Percentiles rank a stretch among this genome's conserved stretches.
These are phyloP conservation scores for Arabis alpina DNA, from an alignment of 345 rosid genomes.

Conservation along the genomic window DNA sequence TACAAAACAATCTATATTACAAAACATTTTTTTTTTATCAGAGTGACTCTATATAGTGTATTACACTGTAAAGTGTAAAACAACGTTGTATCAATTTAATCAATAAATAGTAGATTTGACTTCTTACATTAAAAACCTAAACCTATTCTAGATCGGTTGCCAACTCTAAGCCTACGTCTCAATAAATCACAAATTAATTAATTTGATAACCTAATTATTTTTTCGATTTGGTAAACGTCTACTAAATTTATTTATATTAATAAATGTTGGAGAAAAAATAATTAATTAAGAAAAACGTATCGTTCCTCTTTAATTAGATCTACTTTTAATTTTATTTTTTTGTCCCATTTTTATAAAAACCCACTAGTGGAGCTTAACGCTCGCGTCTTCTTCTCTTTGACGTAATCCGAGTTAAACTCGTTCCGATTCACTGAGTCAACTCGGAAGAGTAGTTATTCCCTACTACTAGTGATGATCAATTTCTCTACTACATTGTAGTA, in stretches of 20 bases:
- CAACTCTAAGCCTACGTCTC: conserved; percentile 7
- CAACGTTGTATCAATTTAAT: background rate
- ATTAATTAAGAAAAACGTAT: conserved; percentile 4
- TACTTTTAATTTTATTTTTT: conserved; percentile 22
- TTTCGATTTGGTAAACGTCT: too few species aligned
- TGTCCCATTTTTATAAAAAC: conserved; percentile 25
- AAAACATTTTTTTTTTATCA: too few species aligned
- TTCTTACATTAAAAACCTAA: background rate
- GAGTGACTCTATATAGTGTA: too few species aligned
- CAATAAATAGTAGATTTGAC: conserved; percentile 8
- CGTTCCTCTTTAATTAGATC: conserved; percentile 5
- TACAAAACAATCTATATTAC: too few species aligned
- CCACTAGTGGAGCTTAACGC: conserved; percentile 37
- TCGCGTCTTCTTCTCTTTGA: conserved; percentile 37
- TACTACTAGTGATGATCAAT: conserved; percentile 8
- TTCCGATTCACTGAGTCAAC: conserved; percentile 27
- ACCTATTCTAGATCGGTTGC: background rate
- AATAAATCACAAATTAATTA: conserved; percentile 1
- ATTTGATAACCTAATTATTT: background rate
- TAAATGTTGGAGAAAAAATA: background rate
- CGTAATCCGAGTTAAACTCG: conserved; percentile 18
- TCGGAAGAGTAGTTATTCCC: background rate
- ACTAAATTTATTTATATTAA: too few species aligned
- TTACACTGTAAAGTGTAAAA: background rate
- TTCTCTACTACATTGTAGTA: conserved; percentile 34